Evolutionary conservation across 495 filamentous ascomycete species (phyloP), one percentile per base, ranked within the genome.

Genomic region (Aspergillus funiculosus): DNA sequence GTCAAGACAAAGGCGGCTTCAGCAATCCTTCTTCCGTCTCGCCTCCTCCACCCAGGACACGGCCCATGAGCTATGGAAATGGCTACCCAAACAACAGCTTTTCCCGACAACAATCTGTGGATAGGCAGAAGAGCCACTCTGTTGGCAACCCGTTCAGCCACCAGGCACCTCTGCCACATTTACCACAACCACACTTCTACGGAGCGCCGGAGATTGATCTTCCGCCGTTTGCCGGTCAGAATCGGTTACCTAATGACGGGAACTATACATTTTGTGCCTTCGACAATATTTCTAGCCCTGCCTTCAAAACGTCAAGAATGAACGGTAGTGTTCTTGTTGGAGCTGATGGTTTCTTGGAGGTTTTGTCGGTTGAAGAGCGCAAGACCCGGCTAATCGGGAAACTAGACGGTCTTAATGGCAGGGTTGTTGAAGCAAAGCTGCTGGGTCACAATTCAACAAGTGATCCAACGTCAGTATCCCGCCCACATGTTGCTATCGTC

Each of bases 391-490:
- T 74, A 5, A 62, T 86, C 31, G 82, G 80, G 6, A 80, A 78
- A 47, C 64, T 94, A 43, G 79, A 81, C 53, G 84, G 85, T 18
- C 69, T 95, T 9, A 80, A 82, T 52, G 89, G 89, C 26, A 79
- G 80, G n/a, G 84, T 94, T 1, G 73, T 87, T 37, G 78, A 83
- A 30, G 89, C 88, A 21, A 94, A 89, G 60, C 77, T 94, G 14
- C 52, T 95, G 28, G 74, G 82, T 1, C 80, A 75, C 62, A 70
- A 63, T n/a, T 59, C 66, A 19, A 48, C 58, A 13, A 50, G 54
- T 51, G 78, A 79, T 39, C 57, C 65, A 0, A 55, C 62, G n/a
- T 50, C 53, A 10, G 44, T 60, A 7, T 59, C 66, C 11, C 64
- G 78, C 17, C 86, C 87, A 2, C 72, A 94, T 44, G 72, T 94